Base-by-base conservation (phyloP, 2,329 filamentous ascomycete species). In the Beauveria medogensis region DNA sequence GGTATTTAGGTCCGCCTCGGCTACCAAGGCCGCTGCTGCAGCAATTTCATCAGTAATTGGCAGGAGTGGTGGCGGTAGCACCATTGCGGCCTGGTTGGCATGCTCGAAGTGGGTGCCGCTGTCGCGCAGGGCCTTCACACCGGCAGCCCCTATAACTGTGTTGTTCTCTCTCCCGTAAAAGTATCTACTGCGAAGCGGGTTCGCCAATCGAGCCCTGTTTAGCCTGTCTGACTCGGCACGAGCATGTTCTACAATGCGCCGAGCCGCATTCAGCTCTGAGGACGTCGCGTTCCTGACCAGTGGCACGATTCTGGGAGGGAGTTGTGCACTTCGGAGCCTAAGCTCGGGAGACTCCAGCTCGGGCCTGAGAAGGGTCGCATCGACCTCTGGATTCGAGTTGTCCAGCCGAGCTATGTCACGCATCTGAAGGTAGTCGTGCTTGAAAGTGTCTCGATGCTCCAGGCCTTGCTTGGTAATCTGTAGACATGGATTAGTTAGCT, bases 31-130 rank as follows among this genome's bases (percentile, higher is more conserved):
- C 7, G 68, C 68, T 2, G 68, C 68, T 8, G 9, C 22, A 18
- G 65, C 66, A 18, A 70, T 68, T 57, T 66, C 65, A 4, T 64
- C 62, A 9, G 64, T 69, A 50, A 69, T 67, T 2, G 55, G 37
- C 3, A 68, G 59, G 9, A 67, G 63, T 20, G 62, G 43, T n/a
- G 50, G 50, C 14, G 48, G 48, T 46, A 22, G 43, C 48, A 14
- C 14, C 18, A 24, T 48, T n/a, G 26, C 24, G 53, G 18, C 37
- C 20, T 24, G 16, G 30, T 30, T 48, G 20, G 46, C 20, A 18
- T 24, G 20, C 20, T 10, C 46, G 24, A 48, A n/a, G 7, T n/a
- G 40, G 10, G 12, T 48, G 20, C 24, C 46, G 46, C 44, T 24
- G 22, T 47, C 44, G 10, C 22, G 48, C 26, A 24, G 20, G 24